These are phyloP conservation scores for Elasticomyces elasticus DNA, from an alignment of 495 filamentous ascomycete species.

Conservation along the genomic window DNA sequence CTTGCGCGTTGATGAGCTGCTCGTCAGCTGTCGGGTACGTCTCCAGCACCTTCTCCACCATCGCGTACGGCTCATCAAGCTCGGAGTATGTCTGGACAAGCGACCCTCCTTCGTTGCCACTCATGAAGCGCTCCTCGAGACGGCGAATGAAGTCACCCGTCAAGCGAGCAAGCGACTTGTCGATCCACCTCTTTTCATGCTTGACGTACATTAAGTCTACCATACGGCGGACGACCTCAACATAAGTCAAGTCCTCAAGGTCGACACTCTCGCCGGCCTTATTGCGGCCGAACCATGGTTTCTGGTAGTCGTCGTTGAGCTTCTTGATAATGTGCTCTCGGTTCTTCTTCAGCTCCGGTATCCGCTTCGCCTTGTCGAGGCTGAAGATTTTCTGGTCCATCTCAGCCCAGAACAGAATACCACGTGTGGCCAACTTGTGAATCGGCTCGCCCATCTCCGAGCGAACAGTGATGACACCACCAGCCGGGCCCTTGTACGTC, in stretches of 20 bases:
- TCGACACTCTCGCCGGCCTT: constrained; percentile 73
- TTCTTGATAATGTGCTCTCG: constrained; percentile 94
- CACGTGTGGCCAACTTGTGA: constrained; percentile 91
- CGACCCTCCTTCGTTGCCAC: constrained; percentile 54
- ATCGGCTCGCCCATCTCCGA: constrained; percentile 99
- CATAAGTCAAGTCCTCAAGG: constrained; percentile 96
- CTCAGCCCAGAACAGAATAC: constrained; percentile 92
- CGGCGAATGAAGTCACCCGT: constrained; percentile 93
- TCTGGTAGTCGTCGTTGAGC: constrained; percentile 96
- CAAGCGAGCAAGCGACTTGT: constrained; percentile 66
- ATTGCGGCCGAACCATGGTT: constrained; percentile 96
- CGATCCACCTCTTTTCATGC: constrained; percentile 90
- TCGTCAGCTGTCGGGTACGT: constrained; percentile 74
- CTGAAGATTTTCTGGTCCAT: constrained; percentile 98
- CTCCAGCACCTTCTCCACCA: constrained; percentile 67
- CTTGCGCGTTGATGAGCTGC: constrained; percentile 93
- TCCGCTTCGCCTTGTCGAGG: constrained; percentile 85
- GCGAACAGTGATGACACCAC: constrained; percentile 90
- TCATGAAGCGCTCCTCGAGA: constrained; percentile 85
- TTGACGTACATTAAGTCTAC: constrained; percentile 94
- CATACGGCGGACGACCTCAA: constrained; percentile 85
- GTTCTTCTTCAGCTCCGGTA: constrained; percentile 84
- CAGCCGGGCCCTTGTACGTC: constrained; percentile 85
- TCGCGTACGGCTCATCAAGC: constrained; percentile 68
- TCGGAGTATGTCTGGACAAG: constrained; percentile 78